Evolutionary conservation across 345 rosid genomes (phyloP).

Genomic region (Camelina hispida): DNA sequence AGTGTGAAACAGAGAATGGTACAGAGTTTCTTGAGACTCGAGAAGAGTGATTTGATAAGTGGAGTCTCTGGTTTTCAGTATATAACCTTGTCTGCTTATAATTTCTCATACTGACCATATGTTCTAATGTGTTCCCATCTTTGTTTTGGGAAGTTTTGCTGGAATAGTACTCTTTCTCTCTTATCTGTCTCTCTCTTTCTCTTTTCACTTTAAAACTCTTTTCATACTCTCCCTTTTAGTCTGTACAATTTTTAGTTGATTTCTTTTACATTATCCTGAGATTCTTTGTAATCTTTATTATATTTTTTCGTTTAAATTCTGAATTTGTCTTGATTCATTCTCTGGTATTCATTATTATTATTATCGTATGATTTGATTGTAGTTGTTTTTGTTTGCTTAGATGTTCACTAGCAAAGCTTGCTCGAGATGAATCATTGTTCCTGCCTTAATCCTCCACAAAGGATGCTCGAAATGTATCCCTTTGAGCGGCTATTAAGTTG

Average conservation of each 20-base stretch:
- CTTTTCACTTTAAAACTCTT: conserved; percentile 8
- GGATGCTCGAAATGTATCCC: too few species aligned
- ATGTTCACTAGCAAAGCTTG: neutral
- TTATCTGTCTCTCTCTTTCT: neutral
- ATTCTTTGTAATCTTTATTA: conserved; percentile 38
- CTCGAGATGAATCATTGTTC: neutral
- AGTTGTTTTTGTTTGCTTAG: neutral
- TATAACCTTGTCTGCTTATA: conserved; percentile 41
- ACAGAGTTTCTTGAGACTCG: conserved; percentile 32
- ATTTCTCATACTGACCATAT: conserved; percentile 35
- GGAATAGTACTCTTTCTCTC: conserved; percentile 30
- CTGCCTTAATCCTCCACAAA: too few species aligned
- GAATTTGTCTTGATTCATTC: neutral
- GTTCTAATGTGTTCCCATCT: conserved; percentile 36
- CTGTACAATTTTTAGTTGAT: conserved; percentile 43
- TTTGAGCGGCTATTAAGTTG: neutral
- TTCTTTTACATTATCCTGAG: conserved; percentile 26
- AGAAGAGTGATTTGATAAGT: conserved; percentile 37
- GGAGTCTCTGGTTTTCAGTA: conserved; percentile 42
- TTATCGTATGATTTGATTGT: neutral
- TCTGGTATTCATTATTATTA: neutral
- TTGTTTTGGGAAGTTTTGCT: conserved; percentile 42
- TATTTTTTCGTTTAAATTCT: neutral
- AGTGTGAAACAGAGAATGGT: conserved; percentile 39
- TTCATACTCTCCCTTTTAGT: conserved; percentile 26